Base-by-base conservation (phyloP, 495 filamentous ascomycete genomes). In the Penicillium longicatenatum region DNA sequence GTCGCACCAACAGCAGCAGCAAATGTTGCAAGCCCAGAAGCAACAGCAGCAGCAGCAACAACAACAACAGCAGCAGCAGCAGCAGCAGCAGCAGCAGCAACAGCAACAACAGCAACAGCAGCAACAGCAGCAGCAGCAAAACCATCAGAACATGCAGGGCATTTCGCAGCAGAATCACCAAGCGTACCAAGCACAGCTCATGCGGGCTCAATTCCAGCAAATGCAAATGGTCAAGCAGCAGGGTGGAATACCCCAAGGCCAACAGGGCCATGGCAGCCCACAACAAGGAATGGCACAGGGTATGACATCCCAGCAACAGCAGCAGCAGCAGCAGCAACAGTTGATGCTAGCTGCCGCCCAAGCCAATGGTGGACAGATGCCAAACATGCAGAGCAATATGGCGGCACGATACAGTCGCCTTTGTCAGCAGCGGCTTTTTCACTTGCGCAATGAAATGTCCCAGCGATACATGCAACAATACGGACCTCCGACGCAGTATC, bases 31-130 rank as follows among this genome's bases (percentile, higher is more conserved):
- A 24, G 69, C 64, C 35, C 72, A 75, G 52, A 59, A 65, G 42
- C 67, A 71, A 26, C 75, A 62, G 58, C 67, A 70, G 35, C 66
- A 69, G 43, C 67, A 70, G 33, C 66, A 64, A 1, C 82, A 86
- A 59, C 84, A 84, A 33, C 80, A 79, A 19, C 72, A 79, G 49
- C 75, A 75, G 37, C 63, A 72, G 11, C 71, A 74, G 54, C 75
- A 82, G 21, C 69, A 72, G 31, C 49, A 52, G 50, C 72, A 73
- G 55, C 75, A 82, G 21, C 69, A 72, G 31, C 49, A 52, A 47
- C 72, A 73, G 55, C 70, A 57, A 50, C 51, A 71, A 46, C 73
- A 69, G 19, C 65, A 60, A 37, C 67, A 74, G 42, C 71, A 72
- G 33, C 55, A 70, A 47, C 50, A 70, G 43, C 73, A 70, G 24